A percentile compares a stretch with the other conserved stretches of the same genome.
Evolutionary conservation across 1,284 basidiomycete species (phyloP).

Genomic region (Moniliophthora roreri): DNA sequence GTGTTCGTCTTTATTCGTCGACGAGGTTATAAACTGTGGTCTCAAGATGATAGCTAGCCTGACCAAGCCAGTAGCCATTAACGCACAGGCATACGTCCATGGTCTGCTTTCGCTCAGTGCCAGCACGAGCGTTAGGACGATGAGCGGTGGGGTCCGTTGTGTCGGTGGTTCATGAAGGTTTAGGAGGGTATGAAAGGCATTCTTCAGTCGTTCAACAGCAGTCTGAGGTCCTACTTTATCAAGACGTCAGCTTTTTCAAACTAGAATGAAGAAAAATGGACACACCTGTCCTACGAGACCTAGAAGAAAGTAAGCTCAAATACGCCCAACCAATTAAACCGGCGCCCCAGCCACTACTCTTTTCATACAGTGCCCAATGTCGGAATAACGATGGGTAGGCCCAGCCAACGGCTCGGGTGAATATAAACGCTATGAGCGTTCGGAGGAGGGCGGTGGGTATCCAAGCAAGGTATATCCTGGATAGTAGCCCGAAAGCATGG

Average conservation of each 20-base stretch:
- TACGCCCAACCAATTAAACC: conserved; percentile 24
- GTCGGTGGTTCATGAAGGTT: not conserved
- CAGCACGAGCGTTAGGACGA: not conserved
- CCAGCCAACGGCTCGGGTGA: conserved; percentile 34
- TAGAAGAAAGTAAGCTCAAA: conserved; percentile 10
- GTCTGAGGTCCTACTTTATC: not conserved
- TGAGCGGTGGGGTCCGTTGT: no score
- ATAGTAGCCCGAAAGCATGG: not conserved
- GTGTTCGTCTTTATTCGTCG: not conserved
- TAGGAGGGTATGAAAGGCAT: not conserved
- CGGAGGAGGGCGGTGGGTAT: not conserved
- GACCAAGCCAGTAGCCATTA: not conserved
- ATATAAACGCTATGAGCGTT: not conserved
- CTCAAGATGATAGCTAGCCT: not conserved
- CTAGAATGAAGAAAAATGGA: not conserved
- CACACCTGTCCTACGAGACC: not conserved
- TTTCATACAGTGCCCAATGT: conserved; percentile 41
- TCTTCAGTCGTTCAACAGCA: not conserved
- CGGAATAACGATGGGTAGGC: conserved; percentile 36
- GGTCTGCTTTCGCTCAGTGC: not conserved
- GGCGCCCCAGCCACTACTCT: conserved; percentile 34
- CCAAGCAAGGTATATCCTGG: not conserved
- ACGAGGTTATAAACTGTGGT: no score
- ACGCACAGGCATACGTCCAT: not conserved
- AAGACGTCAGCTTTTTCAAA: not conserved